Percentiles rank a stretch among this genome's conserved stretches.
These are phyloP conservation scores for Sphagnum tenellum DNA, from an alignment of 225 moss, liverwort and hornwort genomes.

Conservation along the genomic window DNA sequence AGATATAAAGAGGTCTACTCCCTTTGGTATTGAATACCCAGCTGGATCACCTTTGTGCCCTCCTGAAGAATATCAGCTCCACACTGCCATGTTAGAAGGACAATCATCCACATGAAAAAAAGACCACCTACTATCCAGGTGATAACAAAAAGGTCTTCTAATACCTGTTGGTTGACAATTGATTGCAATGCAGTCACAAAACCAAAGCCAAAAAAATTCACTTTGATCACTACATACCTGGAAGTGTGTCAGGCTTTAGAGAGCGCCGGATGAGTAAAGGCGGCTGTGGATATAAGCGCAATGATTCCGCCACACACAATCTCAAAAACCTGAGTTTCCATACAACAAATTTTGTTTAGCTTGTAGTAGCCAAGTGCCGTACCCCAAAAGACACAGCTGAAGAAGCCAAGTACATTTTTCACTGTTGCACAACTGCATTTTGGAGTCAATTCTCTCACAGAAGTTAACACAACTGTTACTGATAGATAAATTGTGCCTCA, in stretches of 20 bases:
- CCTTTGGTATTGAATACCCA: conserved; percentile 76
- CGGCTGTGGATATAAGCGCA: conserved; percentile 95
- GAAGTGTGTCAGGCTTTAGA: conserved; percentile 71
- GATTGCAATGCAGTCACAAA: not conserved
- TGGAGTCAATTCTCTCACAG: no score
- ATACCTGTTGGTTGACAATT: not conserved
- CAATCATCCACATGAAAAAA: no score
- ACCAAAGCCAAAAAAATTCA: no score
- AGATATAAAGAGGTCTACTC: conserved; percentile 83
- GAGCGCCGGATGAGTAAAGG: conserved; percentile 91
- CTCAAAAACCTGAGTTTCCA: conserved; percentile 53
- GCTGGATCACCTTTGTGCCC: conserved; percentile 70
- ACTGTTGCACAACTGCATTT: not conserved
- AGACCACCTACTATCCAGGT: no score
- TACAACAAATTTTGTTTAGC: not conserved
- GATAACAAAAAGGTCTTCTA: not conserved
- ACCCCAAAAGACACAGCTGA: no score
- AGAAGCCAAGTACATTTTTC: not conserved
- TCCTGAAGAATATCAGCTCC: conserved; percentile 27
- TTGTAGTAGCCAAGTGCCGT: no score
- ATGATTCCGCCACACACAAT: conserved; percentile 79
- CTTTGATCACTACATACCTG: conserved; percentile 36
- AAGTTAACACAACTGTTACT: no score
- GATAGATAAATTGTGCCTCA: no score
- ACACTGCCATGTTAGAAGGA: no score